Conservation (phyloP, 208 protist genomes). For the Tetramitus jugosus region DNA sequence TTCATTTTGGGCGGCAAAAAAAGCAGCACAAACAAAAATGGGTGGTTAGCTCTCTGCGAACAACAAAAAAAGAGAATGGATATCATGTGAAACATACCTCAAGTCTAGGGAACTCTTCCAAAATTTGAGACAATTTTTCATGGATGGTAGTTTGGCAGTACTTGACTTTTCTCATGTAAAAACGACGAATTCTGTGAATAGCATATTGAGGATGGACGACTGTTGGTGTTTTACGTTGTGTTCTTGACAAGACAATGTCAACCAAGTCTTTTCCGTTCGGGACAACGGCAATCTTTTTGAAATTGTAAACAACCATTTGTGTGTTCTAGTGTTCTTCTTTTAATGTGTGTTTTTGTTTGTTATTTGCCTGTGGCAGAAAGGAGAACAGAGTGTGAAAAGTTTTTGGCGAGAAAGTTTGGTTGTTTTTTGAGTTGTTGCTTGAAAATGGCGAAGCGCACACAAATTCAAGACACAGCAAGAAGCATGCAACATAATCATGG, state of each 20-base stretch:
- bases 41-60: neutral
- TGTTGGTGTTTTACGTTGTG: conserved; percentile 99
- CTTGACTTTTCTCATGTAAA: conserved; percentile 99
- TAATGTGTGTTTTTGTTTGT: too few relatives aligned
- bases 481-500: too few relatives aligned
- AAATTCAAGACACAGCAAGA: too few relatives aligned
- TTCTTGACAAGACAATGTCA: conserved; percentile 98
- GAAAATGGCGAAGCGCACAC: too few relatives aligned
- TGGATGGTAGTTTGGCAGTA: conserved; percentile 95
- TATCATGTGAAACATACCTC: conserved; percentile 52
- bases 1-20: conserved; percentile 40
- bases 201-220: conserved; percentile 97
- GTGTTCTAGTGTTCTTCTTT: too few relatives aligned
- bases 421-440: too few relatives aligned
- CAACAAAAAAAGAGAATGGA: neutral
- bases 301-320: conserved; percentile 20
- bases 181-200: conserved; percentile 96
- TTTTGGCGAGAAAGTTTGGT: too few relatives aligned
- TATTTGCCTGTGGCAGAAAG: too few relatives aligned
- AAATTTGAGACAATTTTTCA: conserved; percentile 91
- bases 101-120: conserved; percentile 90
- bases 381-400: too few relatives aligned
- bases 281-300: conserved; percentile 63
- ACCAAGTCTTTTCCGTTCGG: conserved; percentile 97
- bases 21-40: neutral